Base-by-base conservation (phyloP, 768 basidiomycete genomes). In the Pleurotus pulmonarius region DNA sequence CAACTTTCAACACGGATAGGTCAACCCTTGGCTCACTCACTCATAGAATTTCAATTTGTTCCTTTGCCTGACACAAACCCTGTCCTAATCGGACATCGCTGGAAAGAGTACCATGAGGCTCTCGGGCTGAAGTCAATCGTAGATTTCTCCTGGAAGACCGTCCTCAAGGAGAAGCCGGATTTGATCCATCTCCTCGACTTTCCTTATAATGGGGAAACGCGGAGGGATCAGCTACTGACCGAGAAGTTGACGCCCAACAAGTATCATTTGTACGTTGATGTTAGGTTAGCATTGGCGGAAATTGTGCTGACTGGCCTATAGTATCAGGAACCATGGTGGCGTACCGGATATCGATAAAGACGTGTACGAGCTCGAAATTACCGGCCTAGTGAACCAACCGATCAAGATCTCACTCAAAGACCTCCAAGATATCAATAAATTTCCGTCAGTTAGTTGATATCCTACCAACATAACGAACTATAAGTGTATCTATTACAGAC, bases 131-230 rank as follows among this genome's bases (percentile, higher is more conserved):
- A 67, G 61, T 65, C 64, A 43, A 73, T 81, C 56, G 75, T 81
- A 49, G 74, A 80, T 58, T 69, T 72, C 58, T 80, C 78, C 67
- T 83, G 81, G 81, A 70, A 78, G 55, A 70, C 73, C 2, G 77
- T 81, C 26, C 75, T 75, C 58, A 71, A 72, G 60, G 81, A 82
- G 65, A 83, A 83, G 62, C 70, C 73, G 9, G 74, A 77, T 58
- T 67, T 82, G 55, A 71, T 82, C 26, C 79, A 81, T 58, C 65
- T 83, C 18, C 68, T 82, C 20, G 77, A 81, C 62, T 83, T 82
- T 62, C 82, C 81, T 6, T 82, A 81, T 62, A 82, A 82, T 60
- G 81, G 80, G 29, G 81, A 82, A 61, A 81, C 81, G 6, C 71
- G 67, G 16, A 68, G 73, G 11, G 63, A 73, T 15, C 73, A 78